Base-by-base conservation (phyloP, 2,329 filamentous ascomycete species). In the Calonectria ilicicola region DNA sequence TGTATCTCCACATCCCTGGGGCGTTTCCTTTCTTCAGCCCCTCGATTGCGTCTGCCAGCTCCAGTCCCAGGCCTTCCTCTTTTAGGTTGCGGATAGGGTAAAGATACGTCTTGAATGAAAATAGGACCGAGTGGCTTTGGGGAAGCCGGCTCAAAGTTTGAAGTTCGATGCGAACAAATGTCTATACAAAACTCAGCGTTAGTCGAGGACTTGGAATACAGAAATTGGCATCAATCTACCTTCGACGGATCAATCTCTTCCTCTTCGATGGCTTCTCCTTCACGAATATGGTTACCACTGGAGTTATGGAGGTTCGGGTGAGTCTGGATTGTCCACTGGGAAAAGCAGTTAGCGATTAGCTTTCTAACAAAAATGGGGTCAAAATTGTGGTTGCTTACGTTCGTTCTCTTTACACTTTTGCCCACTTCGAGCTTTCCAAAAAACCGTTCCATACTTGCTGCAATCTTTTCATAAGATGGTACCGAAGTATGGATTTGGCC, bases 91-190 rank as follows among this genome's bases (percentile, higher is more conserved):
- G 72, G 0, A 90, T 69, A 0, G 86, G 85, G 62, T 89, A 90
- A 27, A 89, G 70, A 72, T 89, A 89, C 0, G 89, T 89, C 80
- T 90, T 90, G 82, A 91, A 89, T 12, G 87, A 88, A 78, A 91
- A 90, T 10, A 90, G 77, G 2, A 90, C 79, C 0, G 86, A 85
- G 8, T 79, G 78, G 0, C 86, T 88, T 70, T 82, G 76, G 0
- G 88, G 88, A 10, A 91, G 82, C 1, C 89, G 83, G 2, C 84
- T 87, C 42, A 90, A 74, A 0, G 87, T 88, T 77, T 91, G 89
- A 26, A 89, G 81, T 78, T 91, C 89, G 29, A 86, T 84, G n/a
- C 88, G 83, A 10, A 87, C 70, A 58, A 79, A 81, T 14, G 83
- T 78, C 83, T 86, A 53, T 2, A n/a, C 5, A 8, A 5, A 2